Percentiles rank a stretch among this genome's conserved stretches.
Evolutionary conservation across 495 filamentous ascomycete genomes (phyloP).

Genomic region (Neurospora sp.): DNA sequence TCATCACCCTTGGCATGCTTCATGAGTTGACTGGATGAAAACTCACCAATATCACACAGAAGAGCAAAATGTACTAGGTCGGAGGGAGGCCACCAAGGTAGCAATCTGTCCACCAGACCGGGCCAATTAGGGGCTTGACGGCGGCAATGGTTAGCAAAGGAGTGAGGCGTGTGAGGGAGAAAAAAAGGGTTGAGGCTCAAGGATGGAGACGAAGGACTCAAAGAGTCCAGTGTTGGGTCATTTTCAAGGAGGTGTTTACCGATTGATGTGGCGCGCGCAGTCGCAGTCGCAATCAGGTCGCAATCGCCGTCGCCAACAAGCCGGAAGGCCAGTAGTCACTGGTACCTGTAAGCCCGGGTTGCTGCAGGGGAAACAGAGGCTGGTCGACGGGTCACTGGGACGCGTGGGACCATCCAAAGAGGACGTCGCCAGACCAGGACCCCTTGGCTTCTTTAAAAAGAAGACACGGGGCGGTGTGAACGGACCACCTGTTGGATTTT

Average conservation of each 20-base stretch:
- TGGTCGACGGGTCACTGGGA: background rate
- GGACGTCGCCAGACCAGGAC: conserved; percentile 5
- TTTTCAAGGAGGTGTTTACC: background rate
- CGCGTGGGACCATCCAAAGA: conserved; percentile 5
- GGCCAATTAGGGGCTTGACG: conserved; percentile 17
- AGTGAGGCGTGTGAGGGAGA: conserved; percentile 1
- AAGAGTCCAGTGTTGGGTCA: conserved; percentile 2
- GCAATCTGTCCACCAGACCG: conserved; percentile 21
- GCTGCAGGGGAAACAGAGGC: background rate
- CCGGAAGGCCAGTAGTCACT: background rate
- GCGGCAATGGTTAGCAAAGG: conserved; percentile 8
- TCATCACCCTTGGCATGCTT: background rate
- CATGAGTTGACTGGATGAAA: conserved; percentile 22
- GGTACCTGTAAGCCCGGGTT: background rate
- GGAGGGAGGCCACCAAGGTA: conserved; percentile 7
- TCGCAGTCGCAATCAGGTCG: background rate
- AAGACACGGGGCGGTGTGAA: conserved; percentile 6
- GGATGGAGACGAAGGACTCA: conserved; percentile 11
- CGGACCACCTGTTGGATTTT: background rate
- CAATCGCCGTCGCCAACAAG: background rate
- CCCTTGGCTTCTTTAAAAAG: conserved; percentile 8
- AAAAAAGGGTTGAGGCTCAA: conserved; percentile 19
- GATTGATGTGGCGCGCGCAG: background rate
- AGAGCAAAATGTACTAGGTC: conserved; percentile 7
- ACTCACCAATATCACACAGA: conserved; percentile 46